phyloP scores from a whole-genome alignment of 2,329 filamentous ascomycete species.

The Phaeosphaeriaceae sp. region DNA sequence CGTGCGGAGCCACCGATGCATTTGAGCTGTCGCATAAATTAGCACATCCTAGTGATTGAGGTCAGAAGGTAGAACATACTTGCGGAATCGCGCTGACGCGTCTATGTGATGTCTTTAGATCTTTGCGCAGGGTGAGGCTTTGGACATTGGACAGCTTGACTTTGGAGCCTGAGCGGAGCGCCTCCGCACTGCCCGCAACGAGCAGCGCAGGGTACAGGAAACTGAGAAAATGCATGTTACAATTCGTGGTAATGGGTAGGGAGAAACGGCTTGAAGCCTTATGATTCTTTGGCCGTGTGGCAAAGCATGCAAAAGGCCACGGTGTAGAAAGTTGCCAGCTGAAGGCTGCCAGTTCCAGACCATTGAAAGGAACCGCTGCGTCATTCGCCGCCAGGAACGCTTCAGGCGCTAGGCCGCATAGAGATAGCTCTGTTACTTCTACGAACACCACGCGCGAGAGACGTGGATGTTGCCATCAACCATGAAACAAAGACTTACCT shows the following conservation, averaged over 20 bases:
- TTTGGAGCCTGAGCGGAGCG: conserved; percentile 52
- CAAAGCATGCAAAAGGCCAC: conserved; percentile 34
- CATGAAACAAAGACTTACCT: conserved; percentile 81
- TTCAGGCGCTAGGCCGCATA: background rate
- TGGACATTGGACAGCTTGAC: conserved; percentile 73
- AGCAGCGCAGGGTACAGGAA: conserved; percentile 44
- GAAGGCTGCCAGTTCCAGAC: conserved; percentile 24
- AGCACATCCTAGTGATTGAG: conserved; percentile 3
- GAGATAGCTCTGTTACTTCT: background rate
- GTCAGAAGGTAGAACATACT: conserved; percentile 21
- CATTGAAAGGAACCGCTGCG: conserved; percentile 19
- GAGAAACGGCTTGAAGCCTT: background rate
- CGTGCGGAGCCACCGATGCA: conserved; percentile 71
- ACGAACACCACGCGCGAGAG: conserved; percentile 13
- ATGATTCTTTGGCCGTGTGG: conserved; percentile 20
- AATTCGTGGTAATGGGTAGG: background rate
- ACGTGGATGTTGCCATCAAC: conserved; percentile 16
- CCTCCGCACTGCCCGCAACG: conserved; percentile 35
- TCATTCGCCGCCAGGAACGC: conserved; percentile 16
- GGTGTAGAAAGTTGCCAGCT: conserved; percentile 16
- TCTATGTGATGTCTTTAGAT: conserved; percentile 73
- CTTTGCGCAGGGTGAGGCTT: conserved; percentile 76
- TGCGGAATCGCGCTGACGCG: conserved; percentile 76
- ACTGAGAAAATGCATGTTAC: conserved; percentile 39
- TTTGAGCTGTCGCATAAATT: conserved; percentile 61